A percentile compares a stretch with the other conserved stretches of the same genome.
Evolutionary conservation across 140 eudicot species (phyloP).

Genomic region (Anethum foeniculum): DNA sequence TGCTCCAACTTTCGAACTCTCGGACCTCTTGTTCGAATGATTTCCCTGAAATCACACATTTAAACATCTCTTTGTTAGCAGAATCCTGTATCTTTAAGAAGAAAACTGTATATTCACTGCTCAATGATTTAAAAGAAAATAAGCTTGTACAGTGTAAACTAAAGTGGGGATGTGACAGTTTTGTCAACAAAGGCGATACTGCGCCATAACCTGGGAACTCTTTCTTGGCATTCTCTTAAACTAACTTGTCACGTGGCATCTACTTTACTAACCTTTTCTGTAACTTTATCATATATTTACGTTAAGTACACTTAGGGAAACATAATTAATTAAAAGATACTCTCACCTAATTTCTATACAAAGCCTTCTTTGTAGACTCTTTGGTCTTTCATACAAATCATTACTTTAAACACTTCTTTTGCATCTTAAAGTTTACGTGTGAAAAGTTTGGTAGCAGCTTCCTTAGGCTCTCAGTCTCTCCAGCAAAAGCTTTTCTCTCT

Average conservation of each 20-base stretch:
- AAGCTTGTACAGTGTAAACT: not conserved
- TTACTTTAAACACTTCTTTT: not conserved
- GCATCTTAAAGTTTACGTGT: not conserved
- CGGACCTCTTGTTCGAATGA: not conserved
- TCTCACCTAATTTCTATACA: not conserved
- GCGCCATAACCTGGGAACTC: not conserved
- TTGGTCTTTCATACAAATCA: not conserved
- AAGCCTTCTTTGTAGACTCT: not conserved
- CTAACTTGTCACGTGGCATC: not conserved
- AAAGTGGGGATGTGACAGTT: not conserved
- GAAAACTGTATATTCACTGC: not conserved
- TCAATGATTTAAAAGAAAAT: too few relatives aligned
- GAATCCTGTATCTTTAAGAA: too few relatives aligned
- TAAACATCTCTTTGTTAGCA: not conserved
- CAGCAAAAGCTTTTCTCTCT: not conserved
- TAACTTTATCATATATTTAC: not conserved
- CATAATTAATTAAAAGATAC: not conserved
- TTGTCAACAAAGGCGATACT: constrained; percentile 2
- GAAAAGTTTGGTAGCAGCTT: not conserved
- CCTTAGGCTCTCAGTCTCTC: not conserved
- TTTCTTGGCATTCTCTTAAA: not conserved
- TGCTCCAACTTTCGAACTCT: too few relatives aligned
- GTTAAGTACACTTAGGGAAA: not conserved
- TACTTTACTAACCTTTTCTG: not conserved
- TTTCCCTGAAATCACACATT: too few relatives aligned